These are phyloP conservation scores for Exophiala spinifera DNA, from an alignment of 2,329 filamentous ascomycete species.

Conservation along the genomic window DNA sequence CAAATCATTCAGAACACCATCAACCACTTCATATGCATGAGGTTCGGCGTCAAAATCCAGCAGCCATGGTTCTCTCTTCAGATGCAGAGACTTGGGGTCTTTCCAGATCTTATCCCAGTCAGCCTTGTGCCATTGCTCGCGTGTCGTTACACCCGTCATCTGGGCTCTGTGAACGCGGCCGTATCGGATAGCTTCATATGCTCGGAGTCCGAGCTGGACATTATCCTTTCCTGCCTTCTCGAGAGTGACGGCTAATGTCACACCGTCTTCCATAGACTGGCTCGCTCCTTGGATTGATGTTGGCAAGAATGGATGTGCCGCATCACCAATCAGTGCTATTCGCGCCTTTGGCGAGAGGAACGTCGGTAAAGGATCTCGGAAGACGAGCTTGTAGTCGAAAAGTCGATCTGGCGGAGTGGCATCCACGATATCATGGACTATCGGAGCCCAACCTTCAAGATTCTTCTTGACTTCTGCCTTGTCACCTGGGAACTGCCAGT, in stretches of 20 bases:
- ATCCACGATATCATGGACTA: slow-evolving; percentile 31
- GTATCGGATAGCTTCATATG: slow-evolving; percentile 28
- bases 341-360: slow-evolving; percentile 42
- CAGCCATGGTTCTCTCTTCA: slow-evolving; percentile 28
- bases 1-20: slow-evolving; percentile 25
- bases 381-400: slow-evolving; percentile 25
- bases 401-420: slow-evolving; percentile 25
- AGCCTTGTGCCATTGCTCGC: slow-evolving; percentile 31
- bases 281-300: slow-evolving; percentile 50
- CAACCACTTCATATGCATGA: slow-evolving; percentile 29
- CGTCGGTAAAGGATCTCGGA: slow-evolving; percentile 24
- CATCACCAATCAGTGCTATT: slow-evolving; percentile 50
- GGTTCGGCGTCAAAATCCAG: slow-evolving; percentile 29
- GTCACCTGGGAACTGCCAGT: slow-evolving; percentile 54
- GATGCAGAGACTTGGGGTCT: slow-evolving; percentile 27
- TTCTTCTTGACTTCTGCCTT: slow-evolving; percentile 51
- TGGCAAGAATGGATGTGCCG: slow-evolving; percentile 51
- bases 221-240: slow-evolving; percentile 28
- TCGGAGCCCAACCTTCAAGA: slow-evolving; percentile 51
- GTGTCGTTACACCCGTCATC: slow-evolving; percentile 29
- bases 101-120: slow-evolving; percentile 43
- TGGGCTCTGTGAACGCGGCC: slow-evolving; percentile 29
- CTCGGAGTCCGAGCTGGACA: slow-evolving; percentile 30
- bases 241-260: slow-evolving; percentile 47
- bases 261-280: slow-evolving; percentile 51